These are phyloP conservation scores for Gamsiella multidivaricata DNA, from an alignment of 192 early-diverging fungal species.

Conservation along the genomic window DNA sequence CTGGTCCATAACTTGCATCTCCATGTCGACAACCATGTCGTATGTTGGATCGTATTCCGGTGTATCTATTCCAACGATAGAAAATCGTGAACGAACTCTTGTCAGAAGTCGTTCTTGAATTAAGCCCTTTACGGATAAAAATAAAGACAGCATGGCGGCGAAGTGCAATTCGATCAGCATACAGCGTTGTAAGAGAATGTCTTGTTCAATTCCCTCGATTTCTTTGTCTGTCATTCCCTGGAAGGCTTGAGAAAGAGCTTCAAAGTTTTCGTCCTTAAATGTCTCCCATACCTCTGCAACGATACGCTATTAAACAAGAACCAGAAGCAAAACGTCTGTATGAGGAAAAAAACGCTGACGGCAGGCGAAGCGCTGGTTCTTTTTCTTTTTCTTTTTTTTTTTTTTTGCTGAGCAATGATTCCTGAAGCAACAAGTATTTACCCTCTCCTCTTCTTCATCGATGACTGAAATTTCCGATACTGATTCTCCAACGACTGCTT, in stretches of 20 bases:
- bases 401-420: not conserved
- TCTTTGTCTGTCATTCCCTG: slow-evolving; percentile 36
- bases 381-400: no score
- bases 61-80: not conserved
- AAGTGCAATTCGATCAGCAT: not conserved
- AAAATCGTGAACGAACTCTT: not conserved
- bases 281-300: slow-evolving; percentile 46
- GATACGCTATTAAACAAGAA: slow-evolving; percentile 13
- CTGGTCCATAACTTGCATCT: slow-evolving; percentile 27
- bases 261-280: slow-evolving; percentile 40
- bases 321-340: not conserved
- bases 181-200: slow-evolving; percentile 33
- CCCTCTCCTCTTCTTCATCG: slow-evolving; percentile 31
- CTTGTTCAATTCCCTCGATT: slow-evolving; percentile 42
- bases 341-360: not conserved
- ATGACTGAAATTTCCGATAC: not conserved
- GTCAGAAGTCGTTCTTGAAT: not conserved
- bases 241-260: slow-evolving; percentile 15
- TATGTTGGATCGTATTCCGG: slow-evolving; percentile 38
- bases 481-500: not conserved
- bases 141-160: not conserved
- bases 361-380: no score
- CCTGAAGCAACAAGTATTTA: no score
- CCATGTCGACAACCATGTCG: slow-evolving; percentile 31
- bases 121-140: no score